Percentiles rank a stretch among this genome's conserved stretches.
Evolutionary conservation across 495 filamentous ascomycete species (phyloP).

Genomic region (Penicillium taxi): DNA sequence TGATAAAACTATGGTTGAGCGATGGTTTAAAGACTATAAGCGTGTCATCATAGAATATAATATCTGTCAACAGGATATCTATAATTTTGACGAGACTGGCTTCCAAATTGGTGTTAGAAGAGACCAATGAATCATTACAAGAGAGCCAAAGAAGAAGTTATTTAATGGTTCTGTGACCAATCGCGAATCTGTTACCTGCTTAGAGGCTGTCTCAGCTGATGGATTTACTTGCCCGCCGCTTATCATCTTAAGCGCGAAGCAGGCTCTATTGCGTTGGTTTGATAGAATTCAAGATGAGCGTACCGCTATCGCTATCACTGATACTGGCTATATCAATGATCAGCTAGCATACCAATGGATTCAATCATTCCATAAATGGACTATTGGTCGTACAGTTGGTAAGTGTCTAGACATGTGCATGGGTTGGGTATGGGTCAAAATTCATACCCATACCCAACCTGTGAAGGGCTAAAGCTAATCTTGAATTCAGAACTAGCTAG

Average conservation of each 20-base stretch:
- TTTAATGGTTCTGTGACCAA: neutral
- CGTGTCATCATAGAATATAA: too few species aligned
- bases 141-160: neutral
- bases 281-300: neutral
- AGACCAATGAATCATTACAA: conserved; percentile 1
- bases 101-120: too few species aligned
- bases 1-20: too few species aligned
- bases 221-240: neutral
- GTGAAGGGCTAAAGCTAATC: too few species aligned
- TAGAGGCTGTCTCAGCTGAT: neutral
- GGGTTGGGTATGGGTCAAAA: too few species aligned
- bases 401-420: too few species aligned
- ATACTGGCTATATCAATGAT: conserved; percentile 4
- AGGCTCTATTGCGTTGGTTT: neutral
- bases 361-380: conserved; percentile 1
- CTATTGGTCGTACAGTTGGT: neutral
- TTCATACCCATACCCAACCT: too few species aligned
- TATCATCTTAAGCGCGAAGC: neutral
- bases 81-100: too few species aligned
- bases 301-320: conserved; percentile 1
- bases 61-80: too few species aligned
- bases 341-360: conserved; percentile 1
- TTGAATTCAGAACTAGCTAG: too few species aligned
- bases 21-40: too few species aligned
- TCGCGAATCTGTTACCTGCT: neutral